Base-by-base conservation (phyloP, 495 filamentous ascomycete genomes). In the Usnea hakonensis region DNA sequence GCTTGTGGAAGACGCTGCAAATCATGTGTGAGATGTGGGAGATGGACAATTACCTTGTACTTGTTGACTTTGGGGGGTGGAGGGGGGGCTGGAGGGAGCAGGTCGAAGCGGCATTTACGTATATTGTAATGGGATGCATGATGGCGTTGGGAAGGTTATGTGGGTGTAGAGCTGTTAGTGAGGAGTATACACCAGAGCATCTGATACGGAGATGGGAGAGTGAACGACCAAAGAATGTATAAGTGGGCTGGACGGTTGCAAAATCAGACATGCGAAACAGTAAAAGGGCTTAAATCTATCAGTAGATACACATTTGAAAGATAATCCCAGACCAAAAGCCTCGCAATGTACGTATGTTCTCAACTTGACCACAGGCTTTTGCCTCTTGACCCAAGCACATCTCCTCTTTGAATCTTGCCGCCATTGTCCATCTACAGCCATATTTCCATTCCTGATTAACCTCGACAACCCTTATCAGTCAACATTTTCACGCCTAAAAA, bases 21-120 rank as follows among this genome's bases (percentile, higher is more conserved):
- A 23, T 61, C 10, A 41, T 55, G 59, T 30, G 35, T n/a, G 59
- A 43, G 48, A 61, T 61, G 59, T 61, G 59, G 59, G 36, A 61
- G 13, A 0, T 40, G 36, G 59, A 61, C 10, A 61, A 61, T 44
- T 26, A 32, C 28, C 5, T 41, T 1, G 59, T 61, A 5, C 17
- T 61, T 7, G 17, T 55, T 7, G 59, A 61, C 35, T 40, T 60
- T 3, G 58, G 33, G 17, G 48, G 46, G 9, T 33, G 35, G 32
- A 48, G 50, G 2, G 35, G 59, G 1, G 59, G 59, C 10, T 61
- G 59, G 59, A 61, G 36, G 14, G 36, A 4, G 8, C 3, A 7
- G 7, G 28, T 44, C 13, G 59, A 61, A 38, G 37, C 23, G 13
- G 46, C 10, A 35, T 23, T 35, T 9, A 54, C 33, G 2, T 61